Percentiles rank a stretch among this genome's conserved stretches.
Evolutionary conservation across 805 yeast genomes (phyloP).

Genomic region (Zygosaccharomyces siamensis): DNA sequence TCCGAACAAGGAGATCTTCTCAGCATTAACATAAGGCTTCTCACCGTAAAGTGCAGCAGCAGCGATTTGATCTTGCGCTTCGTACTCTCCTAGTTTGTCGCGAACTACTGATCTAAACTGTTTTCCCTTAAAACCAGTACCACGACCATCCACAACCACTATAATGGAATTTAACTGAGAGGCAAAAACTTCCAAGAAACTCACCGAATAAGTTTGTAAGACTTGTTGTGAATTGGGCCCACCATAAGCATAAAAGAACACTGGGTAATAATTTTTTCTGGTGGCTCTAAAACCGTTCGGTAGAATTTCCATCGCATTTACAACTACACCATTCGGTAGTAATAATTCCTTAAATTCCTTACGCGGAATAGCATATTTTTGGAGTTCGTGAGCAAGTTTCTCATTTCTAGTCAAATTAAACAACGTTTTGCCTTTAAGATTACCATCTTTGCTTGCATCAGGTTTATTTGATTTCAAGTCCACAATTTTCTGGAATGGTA

Average conservation of each 20-base stretch:
- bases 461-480: conserved; percentile 41
- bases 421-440: conserved; percentile 29
- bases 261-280: conserved; percentile 59
- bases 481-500: conserved; percentile 74
- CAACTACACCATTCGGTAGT: conserved; percentile 46
- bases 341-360: conserved; percentile 48
- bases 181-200: conserved; percentile 72
- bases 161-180: conserved; percentile 78
- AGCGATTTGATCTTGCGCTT: conserved; percentile 78
- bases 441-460: conserved; percentile 16
- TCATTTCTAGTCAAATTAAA: conserved; percentile 39
- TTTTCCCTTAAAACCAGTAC: conserved; percentile 87
- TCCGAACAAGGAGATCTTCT: conserved; percentile 85
- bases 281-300: conserved; percentile 66
- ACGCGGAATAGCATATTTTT: conserved; percentile 53
- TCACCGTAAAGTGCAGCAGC: conserved; percentile 73
- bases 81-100: conserved; percentile 75
- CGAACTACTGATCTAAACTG: conserved; percentile 74
- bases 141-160: conserved; percentile 94
- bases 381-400: conserved; percentile 37
- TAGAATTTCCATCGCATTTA: conserved; percentile 68
- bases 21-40: conserved; percentile 59
- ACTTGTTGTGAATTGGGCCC: conserved; percentile 95
- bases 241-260: conserved; percentile 85
- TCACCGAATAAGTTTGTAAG: conserved; percentile 50